Evolutionary conservation across 2,329 filamentous ascomycete genomes (phyloP), one percentile per base, ranked within the genome.

Genomic region (Hypomyces perniciosus): DNA sequence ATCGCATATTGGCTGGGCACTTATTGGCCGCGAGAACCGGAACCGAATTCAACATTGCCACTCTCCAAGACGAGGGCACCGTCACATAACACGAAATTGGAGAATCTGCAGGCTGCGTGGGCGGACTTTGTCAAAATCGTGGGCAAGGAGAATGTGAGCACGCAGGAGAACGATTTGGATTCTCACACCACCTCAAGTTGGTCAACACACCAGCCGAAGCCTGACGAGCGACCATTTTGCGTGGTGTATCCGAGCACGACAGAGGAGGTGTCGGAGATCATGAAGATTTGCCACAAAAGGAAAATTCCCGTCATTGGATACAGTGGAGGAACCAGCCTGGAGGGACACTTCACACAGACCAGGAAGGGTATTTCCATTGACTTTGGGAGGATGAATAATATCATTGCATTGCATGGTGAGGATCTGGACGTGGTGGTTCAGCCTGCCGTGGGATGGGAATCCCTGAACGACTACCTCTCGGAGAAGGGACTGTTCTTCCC

Each of bases 261-360:
- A 1, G 85, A 91, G 57, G 85, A 96, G 60, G 90, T 95, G 7
- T 86, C 86, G n/a, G 74, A 78, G 56, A 81, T 96, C 53, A 92
- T 95, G 85, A 91, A 92, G 72, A 72, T 96, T 50, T 96, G 91
- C 72, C 88, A 95, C 66, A 69, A 74, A 62, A 77, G 91, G 38
- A 77, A 78, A 51, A 93, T 96, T 56, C 91, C 91, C 5, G 89
- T 96, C 27, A 91, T 88, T 4, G 86, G 85, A 3, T 95, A 90
- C 71, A 90, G 85, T 51, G 91, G 91, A 40, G 91, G 91, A 33
- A 96, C 91, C 6, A 91, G 86, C 61, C 74, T 96, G 31, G 91
- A 96, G 69, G 91, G 91, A 1, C 89, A 96, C 68, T 95, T 88
- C 68, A 84, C 89, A 1, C 82, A 90, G 2, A 96, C 90, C 12